Conservation (phyloP, 2,329 filamentous ascomycete species). For the Geosmithia morbida region DNA sequence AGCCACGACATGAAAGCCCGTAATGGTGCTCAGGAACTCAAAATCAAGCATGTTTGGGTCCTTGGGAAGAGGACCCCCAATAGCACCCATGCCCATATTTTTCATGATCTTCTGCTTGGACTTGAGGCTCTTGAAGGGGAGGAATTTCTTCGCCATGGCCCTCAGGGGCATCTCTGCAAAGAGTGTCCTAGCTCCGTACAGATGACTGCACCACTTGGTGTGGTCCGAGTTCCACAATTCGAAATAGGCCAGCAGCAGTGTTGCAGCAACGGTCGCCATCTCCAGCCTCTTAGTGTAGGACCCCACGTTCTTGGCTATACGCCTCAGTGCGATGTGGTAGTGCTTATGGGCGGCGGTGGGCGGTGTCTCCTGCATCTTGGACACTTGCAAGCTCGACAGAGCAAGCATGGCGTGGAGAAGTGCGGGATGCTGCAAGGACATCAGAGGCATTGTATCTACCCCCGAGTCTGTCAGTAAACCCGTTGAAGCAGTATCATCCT, state of each 20-base stretch:
- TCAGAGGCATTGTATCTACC: slow-evolving; percentile 63
- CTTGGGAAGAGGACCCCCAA: slow-evolving; percentile 1
- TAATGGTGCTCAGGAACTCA: slow-evolving; percentile 23
- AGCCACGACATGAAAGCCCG: slow-evolving; percentile 21
- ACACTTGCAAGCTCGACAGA: slow-evolving; percentile 74
- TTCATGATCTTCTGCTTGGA: slow-evolving; percentile 1
- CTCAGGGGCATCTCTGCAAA: slow-evolving; percentile 70
- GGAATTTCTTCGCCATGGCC: slow-evolving; percentile 55
- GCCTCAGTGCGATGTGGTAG: slow-evolving; percentile 72
- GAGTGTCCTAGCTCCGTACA: slow-evolving; percentile 71
- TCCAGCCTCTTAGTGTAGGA: slow-evolving; percentile 55
- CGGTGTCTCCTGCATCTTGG: slow-evolving; percentile 61
- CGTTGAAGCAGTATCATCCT: too few relatives aligned
- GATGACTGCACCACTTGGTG: slow-evolving; percentile 87
- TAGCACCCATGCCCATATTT: not conserved
- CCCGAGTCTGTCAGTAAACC: not conserved
- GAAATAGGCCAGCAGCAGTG: slow-evolving; percentile 76
- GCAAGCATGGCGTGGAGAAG: slow-evolving; percentile 86
- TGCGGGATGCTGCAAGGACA: slow-evolving; percentile 73
- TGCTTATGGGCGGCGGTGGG: slow-evolving; percentile 77
- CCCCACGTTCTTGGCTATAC: slow-evolving; percentile 62
- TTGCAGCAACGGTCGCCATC: slow-evolving; percentile 75
- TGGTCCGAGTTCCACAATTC: slow-evolving; percentile 93
- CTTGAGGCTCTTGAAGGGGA: slow-evolving; percentile 39
- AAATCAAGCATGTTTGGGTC: slow-evolving; percentile 26